Evolutionary conservation across 306 rosid genomes (phyloP).

Genomic region (Begonia peltatifolia): DNA sequence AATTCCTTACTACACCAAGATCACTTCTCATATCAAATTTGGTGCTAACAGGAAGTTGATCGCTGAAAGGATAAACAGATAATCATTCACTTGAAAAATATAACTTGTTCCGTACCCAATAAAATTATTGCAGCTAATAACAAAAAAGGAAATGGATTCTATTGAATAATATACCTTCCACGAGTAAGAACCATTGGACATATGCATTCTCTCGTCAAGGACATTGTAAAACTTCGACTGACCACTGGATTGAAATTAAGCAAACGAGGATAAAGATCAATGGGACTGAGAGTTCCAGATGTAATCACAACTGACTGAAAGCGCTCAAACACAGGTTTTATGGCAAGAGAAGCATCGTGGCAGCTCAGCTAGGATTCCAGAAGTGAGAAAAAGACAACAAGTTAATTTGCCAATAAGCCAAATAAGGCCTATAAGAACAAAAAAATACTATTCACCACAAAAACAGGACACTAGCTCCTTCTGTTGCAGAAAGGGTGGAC

Average conservation of each 20-base stretch:
- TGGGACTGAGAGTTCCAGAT: constrained; percentile 92
- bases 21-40: constrained; percentile 98
- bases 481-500: no score
- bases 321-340: constrained; percentile 86
- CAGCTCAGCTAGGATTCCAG: constrained; percentile 73
- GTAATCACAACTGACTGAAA: constrained; percentile 93
- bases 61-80: constrained; percentile 41
- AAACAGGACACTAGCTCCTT: no score
- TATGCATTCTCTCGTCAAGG: constrained; percentile 92
- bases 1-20: constrained; percentile 84
- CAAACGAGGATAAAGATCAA: constrained; percentile 87
- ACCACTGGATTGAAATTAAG: constrained; percentile 91
- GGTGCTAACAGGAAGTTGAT: constrained; percentile 93
- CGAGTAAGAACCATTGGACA: constrained; percentile 99
- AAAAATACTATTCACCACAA: no score
- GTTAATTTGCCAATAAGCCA: constrained; percentile 1
- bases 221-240: constrained; percentile 94
- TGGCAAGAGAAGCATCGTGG: constrained; percentile 95
- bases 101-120: neutral
- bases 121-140: constrained; percentile 1
- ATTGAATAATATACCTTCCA: constrained; percentile 51
- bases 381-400: constrained; percentile 8
- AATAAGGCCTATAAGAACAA: neutral
- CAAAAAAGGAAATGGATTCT: neutral
- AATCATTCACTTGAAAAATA: neutral